These are phyloP conservation scores for Penicillium silybi DNA, from an alignment of 495 filamentous ascomycete genomes.

Conservation along the genomic window DNA sequence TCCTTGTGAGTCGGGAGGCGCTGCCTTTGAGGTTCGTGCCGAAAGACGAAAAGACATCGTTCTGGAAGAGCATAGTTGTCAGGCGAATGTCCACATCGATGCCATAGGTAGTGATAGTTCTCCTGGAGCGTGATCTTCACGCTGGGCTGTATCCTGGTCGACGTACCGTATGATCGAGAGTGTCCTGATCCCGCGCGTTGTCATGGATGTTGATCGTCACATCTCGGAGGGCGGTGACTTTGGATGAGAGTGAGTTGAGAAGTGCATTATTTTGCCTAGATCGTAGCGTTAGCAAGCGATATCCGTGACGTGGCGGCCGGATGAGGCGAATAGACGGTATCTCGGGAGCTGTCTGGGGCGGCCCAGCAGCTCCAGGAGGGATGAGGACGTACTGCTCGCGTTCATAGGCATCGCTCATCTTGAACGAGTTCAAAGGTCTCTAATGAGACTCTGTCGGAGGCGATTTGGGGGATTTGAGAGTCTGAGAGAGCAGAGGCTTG, in stretches of 20 bases:
- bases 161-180: conserved; percentile 81
- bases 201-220: conserved; percentile 99
- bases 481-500: background rate
- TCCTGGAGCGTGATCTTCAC: background rate
- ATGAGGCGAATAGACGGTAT: background rate
- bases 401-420: conserved; percentile 94
- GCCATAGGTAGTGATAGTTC: background rate
- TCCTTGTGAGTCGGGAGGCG: conserved; percentile 79
- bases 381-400: conserved; percentile 63
- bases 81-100: background rate
- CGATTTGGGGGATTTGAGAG: background rate
- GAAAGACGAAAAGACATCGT: conserved; percentile 59
- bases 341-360: background rate
- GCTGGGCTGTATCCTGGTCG: background rate
- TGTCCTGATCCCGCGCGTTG: conserved; percentile 77
- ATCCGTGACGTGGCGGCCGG: background rate
- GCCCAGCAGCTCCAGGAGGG: background rate
- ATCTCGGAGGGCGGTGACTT: conserved; percentile 85
- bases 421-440: conserved; percentile 8
- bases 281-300: conserved; percentile 4
- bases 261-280: conserved; percentile 89
- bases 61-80: conserved; percentile 30
- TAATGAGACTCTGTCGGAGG: background rate
- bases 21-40: conserved; percentile 70
- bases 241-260: conserved; percentile 82